Base-by-base conservation (phyloP, 1,139 yeast species). In the Suhomyces guaymorum region DNA sequence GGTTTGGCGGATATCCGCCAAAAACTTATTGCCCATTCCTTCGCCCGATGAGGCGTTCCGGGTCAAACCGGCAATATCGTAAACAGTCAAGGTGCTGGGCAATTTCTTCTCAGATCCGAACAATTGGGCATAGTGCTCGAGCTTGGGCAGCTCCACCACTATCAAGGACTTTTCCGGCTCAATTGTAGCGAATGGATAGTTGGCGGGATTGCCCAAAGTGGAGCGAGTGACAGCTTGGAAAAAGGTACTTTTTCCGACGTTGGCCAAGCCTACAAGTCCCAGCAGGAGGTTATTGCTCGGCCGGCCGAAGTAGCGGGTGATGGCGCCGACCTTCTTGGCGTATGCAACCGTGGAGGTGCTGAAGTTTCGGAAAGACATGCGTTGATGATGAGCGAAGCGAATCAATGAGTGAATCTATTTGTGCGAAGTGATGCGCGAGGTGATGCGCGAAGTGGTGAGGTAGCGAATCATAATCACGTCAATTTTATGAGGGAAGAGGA, bases 161-260 rank as follows among this genome's bases (percentile, higher is more conserved):
- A 80, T 76, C 33, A 74, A 61, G 14, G 88, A 78, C 51, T 81
- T 82, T 47, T 79, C 85, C 0, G 90, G 87, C 26, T 81, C 82
- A 23, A 83, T 82, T 1, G 92, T 83, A 10, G 90, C 92, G 60
- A 80, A 83, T 4, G 92, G 90, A 50, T 82, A 83, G 54, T 83
- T 83, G 17, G 88, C 90, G 2, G 90, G 89, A 42, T 80, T 82
- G 0, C 92, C 89, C 33, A 82, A 56, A 11, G 66, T 70, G 7
- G 84, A 75, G 42, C 78, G 75, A 21, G 97, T 89, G 43, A 90
- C 79, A 17, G 80, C 79, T 51, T 77, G 82, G 55, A 77, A 77
- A 45, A 77, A 73, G 1, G 82, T 75, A 15, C 86, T 78, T 49
- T 83, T 83, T 14, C 90, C 92, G 26, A 83, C 88, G 49, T 83